A percentile compares a stretch with the other conserved stretches of the same genome.
Conservation (phyloP, 2,329 filamentous ascomycete genomes). For the Aspergillus pseudotamarii region DNA sequence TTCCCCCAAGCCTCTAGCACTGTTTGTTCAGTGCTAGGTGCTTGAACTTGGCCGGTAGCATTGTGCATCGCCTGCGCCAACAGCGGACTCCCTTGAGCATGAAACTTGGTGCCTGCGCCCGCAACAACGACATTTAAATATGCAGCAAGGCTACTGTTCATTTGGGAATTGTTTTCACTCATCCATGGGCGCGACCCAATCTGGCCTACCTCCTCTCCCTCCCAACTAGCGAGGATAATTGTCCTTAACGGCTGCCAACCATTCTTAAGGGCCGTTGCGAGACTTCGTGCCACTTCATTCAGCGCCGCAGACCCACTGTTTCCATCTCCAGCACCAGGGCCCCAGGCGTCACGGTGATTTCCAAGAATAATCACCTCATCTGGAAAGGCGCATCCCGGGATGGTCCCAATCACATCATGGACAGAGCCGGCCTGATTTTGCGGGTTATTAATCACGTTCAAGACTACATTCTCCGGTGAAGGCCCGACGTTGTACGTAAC, state of each 20-base stretch:
- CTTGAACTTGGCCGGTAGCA: not conserved
- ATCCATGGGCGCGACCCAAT: not conserved
- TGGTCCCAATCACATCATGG: not conserved
- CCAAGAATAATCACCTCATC: slow-evolving; percentile 51
- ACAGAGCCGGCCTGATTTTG: not conserved
- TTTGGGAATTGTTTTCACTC: not conserved
- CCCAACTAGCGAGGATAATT: slow-evolving; percentile 30
- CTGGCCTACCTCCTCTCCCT: slow-evolving; percentile 5
- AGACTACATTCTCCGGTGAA: slow-evolving; percentile 17
- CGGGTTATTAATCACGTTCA: slow-evolving; percentile 22
- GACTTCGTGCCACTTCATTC: slow-evolving; percentile 53
- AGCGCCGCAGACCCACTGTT: slow-evolving; percentile 54
- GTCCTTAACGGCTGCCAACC: slow-evolving; percentile 57
- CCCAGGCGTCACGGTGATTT: slow-evolving; percentile 59
- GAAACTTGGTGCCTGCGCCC: slow-evolving; percentile 3
- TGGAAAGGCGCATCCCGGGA: not conserved
- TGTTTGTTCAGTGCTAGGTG: not conserved
- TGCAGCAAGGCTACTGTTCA: not conserved
- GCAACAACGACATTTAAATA: not conserved
- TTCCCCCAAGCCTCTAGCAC: not conserved
- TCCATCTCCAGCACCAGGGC: slow-evolving; percentile 55
- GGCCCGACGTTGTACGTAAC: slow-evolving; percentile 21
- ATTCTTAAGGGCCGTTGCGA: slow-evolving; percentile 48
- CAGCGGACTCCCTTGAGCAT: slow-evolving; percentile 3
- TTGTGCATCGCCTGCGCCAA: not conserved